Percentiles rank a stretch among this genome's conserved stretches.
Evolutionary conservation across 2,329 filamentous ascomycete species (phyloP).

Genomic region (Phialophora macrospora): DNA sequence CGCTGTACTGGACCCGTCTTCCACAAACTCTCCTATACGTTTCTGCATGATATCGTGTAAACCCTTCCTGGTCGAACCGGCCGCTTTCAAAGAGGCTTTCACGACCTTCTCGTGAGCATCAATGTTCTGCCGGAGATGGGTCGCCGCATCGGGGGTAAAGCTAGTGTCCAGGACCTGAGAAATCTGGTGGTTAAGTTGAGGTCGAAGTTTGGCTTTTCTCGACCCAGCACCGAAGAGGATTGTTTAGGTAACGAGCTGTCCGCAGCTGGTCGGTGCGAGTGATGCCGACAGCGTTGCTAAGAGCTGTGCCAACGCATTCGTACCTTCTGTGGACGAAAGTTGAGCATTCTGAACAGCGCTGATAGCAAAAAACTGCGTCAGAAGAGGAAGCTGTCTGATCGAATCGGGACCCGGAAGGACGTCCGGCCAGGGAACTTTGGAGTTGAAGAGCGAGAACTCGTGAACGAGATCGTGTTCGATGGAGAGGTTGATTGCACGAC

Average conservation of each 20-base stretch:
- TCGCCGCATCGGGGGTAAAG: background rate
- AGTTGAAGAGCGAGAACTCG: background rate
- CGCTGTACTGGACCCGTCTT: background rate
- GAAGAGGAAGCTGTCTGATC: background rate
- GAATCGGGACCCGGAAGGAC: background rate
- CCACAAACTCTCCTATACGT: slow-evolving; percentile 1
- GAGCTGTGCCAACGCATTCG: background rate
- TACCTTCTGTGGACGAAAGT: background rate
- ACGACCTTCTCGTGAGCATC: background rate
- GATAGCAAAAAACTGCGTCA: background rate
- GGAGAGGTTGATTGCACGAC: background rate
- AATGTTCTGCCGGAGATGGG: background rate
- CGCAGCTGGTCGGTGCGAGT: background rate
- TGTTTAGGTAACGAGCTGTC: background rate
- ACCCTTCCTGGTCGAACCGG: background rate
- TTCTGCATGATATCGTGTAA: background rate
- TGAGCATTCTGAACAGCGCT: background rate
- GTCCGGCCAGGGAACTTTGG: slow-evolving; percentile 3
- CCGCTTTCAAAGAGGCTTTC: background rate
- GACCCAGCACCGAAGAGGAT: background rate
- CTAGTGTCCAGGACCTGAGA: background rate
- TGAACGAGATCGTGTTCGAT: slow-evolving; percentile 3
- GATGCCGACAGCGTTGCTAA: background rate
- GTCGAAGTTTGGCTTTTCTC: slow-evolving; percentile 6
- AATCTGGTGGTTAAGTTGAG: background rate